phyloP scores from a whole-genome alignment of 176 grass and related monocot species.

The Coix lacrymajobi region DNA sequence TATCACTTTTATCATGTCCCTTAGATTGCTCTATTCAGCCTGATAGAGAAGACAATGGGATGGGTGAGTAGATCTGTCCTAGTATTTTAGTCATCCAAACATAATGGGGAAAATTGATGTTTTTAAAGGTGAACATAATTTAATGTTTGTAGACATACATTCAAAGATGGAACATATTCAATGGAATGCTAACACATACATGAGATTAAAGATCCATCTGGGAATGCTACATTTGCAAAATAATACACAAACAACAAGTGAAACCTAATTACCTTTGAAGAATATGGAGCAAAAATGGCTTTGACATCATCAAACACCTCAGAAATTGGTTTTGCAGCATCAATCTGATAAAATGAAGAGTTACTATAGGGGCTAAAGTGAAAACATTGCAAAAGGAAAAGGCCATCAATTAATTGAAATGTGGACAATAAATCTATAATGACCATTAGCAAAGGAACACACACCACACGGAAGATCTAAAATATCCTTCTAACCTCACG shows the following conservation, averaged over 20 bases:
- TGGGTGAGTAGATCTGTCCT: background rate
- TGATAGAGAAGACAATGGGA: conserved; percentile 24
- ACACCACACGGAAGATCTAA: background rate
- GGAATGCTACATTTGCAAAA: conserved; percentile 12
- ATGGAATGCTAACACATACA: background rate
- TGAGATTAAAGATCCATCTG: background rate
- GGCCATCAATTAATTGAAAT: background rate
- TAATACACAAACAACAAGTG: background rate
- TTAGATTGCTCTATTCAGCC: conserved; percentile 30
- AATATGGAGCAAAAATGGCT: conserved; percentile 59
- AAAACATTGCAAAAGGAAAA: conserved; percentile 7
- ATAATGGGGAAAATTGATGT: background rate
- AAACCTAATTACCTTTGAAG: conserved; percentile 45
- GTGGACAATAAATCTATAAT: background rate
- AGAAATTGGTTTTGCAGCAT: conserved; percentile 77
- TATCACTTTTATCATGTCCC: conserved; percentile 10
- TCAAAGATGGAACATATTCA: background rate
- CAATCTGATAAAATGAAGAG: conserved; percentile 41
- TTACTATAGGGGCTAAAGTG: conserved; percentile 12
- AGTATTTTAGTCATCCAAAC: background rate
- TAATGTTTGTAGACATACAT: background rate
- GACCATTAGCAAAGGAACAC: background rate
- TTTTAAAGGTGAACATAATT: background rate
- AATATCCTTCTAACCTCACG: background rate
- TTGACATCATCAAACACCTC: conserved; percentile 86